Evolutionary conservation across 2,329 filamentous ascomycete species (phyloP).

Genomic region (Lasiodiplodia hormozganensis): DNA sequence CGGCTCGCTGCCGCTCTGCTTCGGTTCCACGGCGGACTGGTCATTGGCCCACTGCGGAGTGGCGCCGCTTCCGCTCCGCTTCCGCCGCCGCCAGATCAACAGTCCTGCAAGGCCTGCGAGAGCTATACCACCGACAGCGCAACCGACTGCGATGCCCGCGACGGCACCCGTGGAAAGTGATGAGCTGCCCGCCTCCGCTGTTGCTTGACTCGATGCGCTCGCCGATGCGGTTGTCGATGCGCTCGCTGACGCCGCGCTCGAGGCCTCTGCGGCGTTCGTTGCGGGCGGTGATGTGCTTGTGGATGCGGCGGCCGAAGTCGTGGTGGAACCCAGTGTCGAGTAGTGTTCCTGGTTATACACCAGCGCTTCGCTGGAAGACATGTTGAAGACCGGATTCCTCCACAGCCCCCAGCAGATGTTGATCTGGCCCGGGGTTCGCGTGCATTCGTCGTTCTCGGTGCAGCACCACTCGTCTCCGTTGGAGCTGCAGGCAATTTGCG

Average conservation of each 20-base stretch:
- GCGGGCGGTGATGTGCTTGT: background rate
- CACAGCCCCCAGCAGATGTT: conserved; percentile 2
- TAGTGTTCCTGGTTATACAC: conserved; percentile 1
- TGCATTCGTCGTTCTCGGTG: background rate
- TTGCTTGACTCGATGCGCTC: background rate
- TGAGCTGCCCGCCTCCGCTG: background rate
- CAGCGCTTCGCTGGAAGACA: background rate
- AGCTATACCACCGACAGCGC: background rate
- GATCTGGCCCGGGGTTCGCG: background rate
- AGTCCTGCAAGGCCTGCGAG: background rate
- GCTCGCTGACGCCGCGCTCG: background rate
- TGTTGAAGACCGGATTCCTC: background rate
- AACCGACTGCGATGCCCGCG: background rate
- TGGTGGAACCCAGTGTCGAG: background rate
- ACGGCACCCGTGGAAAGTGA: background rate
- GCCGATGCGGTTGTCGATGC: background rate
- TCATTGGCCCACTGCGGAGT: background rate
- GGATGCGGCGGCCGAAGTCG: background rate
- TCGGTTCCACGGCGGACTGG: background rate
- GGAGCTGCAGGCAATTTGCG: background rate
- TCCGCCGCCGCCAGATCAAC: background rate
- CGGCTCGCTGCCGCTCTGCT: background rate
- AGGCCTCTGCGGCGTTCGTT: background rate
- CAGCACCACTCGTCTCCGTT: background rate
- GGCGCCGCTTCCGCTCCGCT: background rate